These are phyloP conservation scores for Thermothelomyces thermophilus DNA, from an alignment of 2,329 filamentous ascomycete genomes.

Conservation along the genomic window DNA sequence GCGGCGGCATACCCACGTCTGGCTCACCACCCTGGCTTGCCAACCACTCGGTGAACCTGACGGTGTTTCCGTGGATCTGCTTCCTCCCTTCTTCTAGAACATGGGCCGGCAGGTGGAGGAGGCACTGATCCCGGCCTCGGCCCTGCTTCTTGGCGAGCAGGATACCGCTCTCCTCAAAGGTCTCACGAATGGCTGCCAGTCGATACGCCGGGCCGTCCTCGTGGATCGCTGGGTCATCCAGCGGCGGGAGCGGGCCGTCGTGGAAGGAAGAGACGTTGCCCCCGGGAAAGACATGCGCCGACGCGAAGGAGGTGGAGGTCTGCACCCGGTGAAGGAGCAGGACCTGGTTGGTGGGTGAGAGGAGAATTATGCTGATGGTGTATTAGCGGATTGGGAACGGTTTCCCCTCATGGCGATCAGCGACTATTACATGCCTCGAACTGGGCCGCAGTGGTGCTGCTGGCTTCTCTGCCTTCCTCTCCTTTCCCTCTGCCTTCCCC, in stretches of 20 bases:
- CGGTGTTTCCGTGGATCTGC: constrained; percentile 58
- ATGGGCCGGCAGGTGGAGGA: constrained; percentile 55
- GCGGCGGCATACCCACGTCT: constrained; percentile 61
- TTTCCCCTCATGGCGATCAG: not conserved
- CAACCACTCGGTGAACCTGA: constrained; percentile 63
- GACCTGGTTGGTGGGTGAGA: constrained; percentile 82
- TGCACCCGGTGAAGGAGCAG: constrained; percentile 80
- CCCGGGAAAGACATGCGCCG: constrained; percentile 91
- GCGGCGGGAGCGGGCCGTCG: constrained; percentile 54
- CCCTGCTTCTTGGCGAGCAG: constrained; percentile 52
- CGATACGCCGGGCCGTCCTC: constrained; percentile 67
- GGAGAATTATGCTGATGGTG: constrained; percentile 63
- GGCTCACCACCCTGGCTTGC: constrained; percentile 48
- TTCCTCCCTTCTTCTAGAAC: constrained; percentile 61
- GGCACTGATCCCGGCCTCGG: constrained; percentile 23
- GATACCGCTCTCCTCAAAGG: constrained; percentile 92
- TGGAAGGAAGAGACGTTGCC: constrained; percentile 74
- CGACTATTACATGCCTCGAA: constrained; percentile 1
- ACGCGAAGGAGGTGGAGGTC: constrained; percentile 77
- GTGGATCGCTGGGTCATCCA: constrained; percentile 52
- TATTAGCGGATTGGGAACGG: not conserved
- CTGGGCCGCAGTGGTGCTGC: not conserved
- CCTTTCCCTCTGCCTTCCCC: not conserved
- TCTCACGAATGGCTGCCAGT: constrained; percentile 80
- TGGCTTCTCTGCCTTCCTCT: constrained; percentile 4